Percentiles rank a stretch among this genome's conserved stretches.
Conservation (phyloP, 768 basidiomycete genomes). For the Xanthoconium stramineum region DNA sequence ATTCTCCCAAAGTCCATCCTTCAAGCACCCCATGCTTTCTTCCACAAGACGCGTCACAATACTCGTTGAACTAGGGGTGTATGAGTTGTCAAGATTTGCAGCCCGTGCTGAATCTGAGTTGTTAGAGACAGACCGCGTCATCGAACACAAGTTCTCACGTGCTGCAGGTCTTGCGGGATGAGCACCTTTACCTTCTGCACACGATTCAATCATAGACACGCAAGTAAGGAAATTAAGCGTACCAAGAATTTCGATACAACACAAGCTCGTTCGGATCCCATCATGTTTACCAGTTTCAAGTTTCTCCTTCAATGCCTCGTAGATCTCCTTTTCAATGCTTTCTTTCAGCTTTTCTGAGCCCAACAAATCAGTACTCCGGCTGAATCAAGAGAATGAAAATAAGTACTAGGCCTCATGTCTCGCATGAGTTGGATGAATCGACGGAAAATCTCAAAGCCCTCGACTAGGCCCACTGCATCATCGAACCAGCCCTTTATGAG, state of each 20-base stretch:
- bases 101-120: background rate
- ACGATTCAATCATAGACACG: background rate
- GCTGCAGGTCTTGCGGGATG: background rate
- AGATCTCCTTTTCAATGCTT: too few relatives aligned
- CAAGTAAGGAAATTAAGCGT: background rate
- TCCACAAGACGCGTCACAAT: background rate
- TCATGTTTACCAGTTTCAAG: background rate
- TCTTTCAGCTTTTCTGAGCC: background rate
- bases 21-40: background rate
- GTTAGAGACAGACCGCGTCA: too few relatives aligned
- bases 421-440: background rate
- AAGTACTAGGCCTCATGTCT: background rate
- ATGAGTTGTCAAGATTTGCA: too few relatives aligned
- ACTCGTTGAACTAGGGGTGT: background rate
- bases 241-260: conserved; percentile 1
- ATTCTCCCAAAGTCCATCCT: background rate
- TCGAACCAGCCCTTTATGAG: background rate
- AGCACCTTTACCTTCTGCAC: background rate
- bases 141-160: too few relatives aligned
- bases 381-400: background rate
- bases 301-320: background rate
- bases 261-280: background rate
- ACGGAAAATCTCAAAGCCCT: background rate
- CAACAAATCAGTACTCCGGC: background rate
- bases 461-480: too few relatives aligned